These are phyloP conservation scores for Cladosporium sp. DNA, from an alignment of 2,329 filamentous ascomycete species.

Conservation along the genomic window DNA sequence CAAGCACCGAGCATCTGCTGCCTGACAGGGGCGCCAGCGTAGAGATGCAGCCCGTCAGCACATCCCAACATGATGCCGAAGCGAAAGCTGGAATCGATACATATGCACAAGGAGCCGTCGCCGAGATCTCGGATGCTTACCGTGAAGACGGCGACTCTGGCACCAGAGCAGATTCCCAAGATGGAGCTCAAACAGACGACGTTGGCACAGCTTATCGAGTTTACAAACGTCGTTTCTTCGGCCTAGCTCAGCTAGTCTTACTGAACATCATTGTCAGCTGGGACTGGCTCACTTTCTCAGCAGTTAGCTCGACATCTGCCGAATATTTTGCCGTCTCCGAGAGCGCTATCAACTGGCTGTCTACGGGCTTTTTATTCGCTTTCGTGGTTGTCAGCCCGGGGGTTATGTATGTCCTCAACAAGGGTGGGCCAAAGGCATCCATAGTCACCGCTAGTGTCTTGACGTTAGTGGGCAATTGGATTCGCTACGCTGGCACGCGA, in stretches of 20 bases:
- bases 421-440: slow-evolving; percentile 66
- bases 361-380: slow-evolving; percentile 77
- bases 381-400: slow-evolving; percentile 67
- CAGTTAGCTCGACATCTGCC: slow-evolving; percentile 68
- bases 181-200: background rate
- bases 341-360: slow-evolving; percentile 84
- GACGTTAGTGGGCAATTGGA: slow-evolving; percentile 80
- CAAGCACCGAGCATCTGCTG: slow-evolving; percentile 9
- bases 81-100: background rate
- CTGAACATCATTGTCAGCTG: slow-evolving; percentile 91
- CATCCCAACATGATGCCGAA: background rate
- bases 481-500: slow-evolving; percentile 41
- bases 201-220: slow-evolving; percentile 36
- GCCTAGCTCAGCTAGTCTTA: slow-evolving; percentile 72
- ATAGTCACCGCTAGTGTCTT: slow-evolving; percentile 69
- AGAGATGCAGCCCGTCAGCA: slow-evolving; percentile 1
- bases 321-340: slow-evolving; percentile 69
- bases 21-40: background rate
- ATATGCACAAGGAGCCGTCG: background rate
- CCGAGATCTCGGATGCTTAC: background rate
- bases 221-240: slow-evolving; percentile 87
- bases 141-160: background rate
- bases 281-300: slow-evolving; percentile 94
- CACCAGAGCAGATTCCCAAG: background rate
- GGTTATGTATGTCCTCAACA: slow-evolving; percentile 71